Evolutionary conservation across 495 filamentous ascomycete species (phyloP), one percentile per base, ranked within the genome.

Genomic region (Neurospora hispaniola): DNA sequence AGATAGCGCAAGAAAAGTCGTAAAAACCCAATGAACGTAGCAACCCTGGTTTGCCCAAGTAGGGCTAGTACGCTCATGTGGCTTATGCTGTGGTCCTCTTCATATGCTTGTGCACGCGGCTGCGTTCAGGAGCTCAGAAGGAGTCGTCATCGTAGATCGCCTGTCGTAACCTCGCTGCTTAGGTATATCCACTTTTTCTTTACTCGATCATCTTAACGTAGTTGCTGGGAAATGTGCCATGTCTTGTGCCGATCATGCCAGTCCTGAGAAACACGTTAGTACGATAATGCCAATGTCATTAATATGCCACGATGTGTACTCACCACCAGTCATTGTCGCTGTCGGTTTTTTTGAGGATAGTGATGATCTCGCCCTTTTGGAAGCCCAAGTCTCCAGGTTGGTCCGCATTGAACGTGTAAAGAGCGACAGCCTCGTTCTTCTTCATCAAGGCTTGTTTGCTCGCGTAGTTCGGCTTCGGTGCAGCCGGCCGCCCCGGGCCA

Each of bases 361-460:
- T 98, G 75, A 99, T 97, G 69, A 98, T 83, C 42, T 99, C 96
- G 23, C 96, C 96, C 85, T 99, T 98, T 85, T 96, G 97, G 85
- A 98, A 98, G 0, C 90, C 92, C 73, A 99, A 81, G 79, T 99
- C 96, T 31, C 96, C 96, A 0, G 92, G 89, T 78, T 99, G 94
- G 78, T 97, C 94, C 4, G 93, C 90, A 74, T 98, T 94, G 80
- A 98, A 99, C 3, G 92, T 94, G 77, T 91, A 98, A 71, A 97
- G 84, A 1, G 96, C 96, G 66, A 97, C 83, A 0, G 93, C 96
- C 81, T 99, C 93, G 76, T 97, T 92, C 74, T 89, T 88, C 71
- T 90, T 91, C 77, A 94, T 75, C 44, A 86, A 80, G 0, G 88
- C 88, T 73, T 90, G 89, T 79, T 88, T 89, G 78, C 82, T 85